Evolutionary conservation across 73 alveolate species (phyloP).

Genomic region (Breviolum minutum): DNA sequence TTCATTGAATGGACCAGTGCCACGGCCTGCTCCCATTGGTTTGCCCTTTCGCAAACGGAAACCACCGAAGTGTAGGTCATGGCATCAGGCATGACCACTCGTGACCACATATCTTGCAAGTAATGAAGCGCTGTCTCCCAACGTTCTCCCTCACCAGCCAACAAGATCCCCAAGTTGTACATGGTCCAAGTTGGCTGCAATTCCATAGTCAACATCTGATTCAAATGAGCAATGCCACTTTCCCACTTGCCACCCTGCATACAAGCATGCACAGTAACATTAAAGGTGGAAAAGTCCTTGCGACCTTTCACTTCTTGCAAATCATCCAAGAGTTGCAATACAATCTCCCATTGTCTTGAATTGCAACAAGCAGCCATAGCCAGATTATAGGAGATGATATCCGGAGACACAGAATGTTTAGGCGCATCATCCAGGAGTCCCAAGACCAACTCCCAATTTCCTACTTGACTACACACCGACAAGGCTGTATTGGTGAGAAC

Average conservation of each 20-base stretch:
- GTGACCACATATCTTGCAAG: slow-evolving; percentile 65
- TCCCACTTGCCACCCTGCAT: slow-evolving; percentile 85
- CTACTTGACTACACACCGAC: slow-evolving; percentile 50
- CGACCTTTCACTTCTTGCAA: neutral
- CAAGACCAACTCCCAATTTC: slow-evolving; percentile 62
- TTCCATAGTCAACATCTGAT: slow-evolving; percentile 10
- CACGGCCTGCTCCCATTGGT: slow-evolving; percentile 54
- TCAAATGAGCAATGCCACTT: neutral
- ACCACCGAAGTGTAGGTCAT: slow-evolving; percentile 63
- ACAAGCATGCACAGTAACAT: slow-evolving; percentile 63
- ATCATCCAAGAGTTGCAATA: neutral
- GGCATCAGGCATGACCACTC: slow-evolving; percentile 83
- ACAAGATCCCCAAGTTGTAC: slow-evolving; percentile 74
- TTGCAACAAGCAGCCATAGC: slow-evolving; percentile 81
- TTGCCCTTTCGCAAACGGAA: slow-evolving; percentile 12
- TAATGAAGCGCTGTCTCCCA: slow-evolving; percentile 31
- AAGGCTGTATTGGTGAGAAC: slow-evolving; percentile 70
- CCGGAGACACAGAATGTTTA: neutral
- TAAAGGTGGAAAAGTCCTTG: slow-evolving; percentile 50
- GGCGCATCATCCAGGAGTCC: slow-evolving; percentile 29
- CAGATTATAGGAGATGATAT: slow-evolving; percentile 66
- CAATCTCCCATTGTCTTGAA: slow-evolving; percentile 39
- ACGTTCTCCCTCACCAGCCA: slow-evolving; percentile 26
- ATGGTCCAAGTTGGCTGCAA: slow-evolving; percentile 81
- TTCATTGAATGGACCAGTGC: slow-evolving; percentile 6